Base-by-base conservation (phyloP, 2,329 filamentous ascomycete species). In the Paraconiothyrium brasiliense region DNA sequence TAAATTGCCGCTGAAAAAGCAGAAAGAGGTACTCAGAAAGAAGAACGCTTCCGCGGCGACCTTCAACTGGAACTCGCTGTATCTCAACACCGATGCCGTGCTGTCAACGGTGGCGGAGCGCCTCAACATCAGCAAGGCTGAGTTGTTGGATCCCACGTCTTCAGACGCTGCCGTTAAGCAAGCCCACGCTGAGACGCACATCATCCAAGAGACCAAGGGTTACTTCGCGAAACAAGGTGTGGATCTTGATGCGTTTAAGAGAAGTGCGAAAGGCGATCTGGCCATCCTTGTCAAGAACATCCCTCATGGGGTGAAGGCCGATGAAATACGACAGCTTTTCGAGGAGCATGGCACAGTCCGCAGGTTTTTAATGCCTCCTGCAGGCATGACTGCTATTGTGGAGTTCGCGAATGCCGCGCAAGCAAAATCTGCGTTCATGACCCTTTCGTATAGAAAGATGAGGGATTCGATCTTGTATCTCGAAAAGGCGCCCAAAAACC, bases 51-150 rank as follows among this genome's bases (percentile, higher is more conserved):
- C 91, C 9, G 90, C 89, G 34, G 88, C 86, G 52, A 89, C 87
- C 1, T 98, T 98, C 81, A 97, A 94, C 77, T 99, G 95, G 95
- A 99, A 99, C 82, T 94, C 94, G n/a, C 84, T 99, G n/a, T 99
- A 95, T 79, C 96, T 99, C 92, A 97, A 91, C 79, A 91, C 84
- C 44, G 94, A 99, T 82, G 92, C 95, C 54, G 93, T 99, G 56
- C 94, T 97, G 80, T 89, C 92, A 52, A 96, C 94, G 6, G 88
- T 97, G 63, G 93, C 95, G 51, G 88, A 90, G 74, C 90, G 94
- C 57, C 85, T 99, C 60, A 94, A 94, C 50, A 87, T 99, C 60
- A 90, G 91, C 58, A 99, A 99, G 82, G 90, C 93, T 11, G 93
- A 97, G 71, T 81, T 99, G 60, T 85, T 99, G 49, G 94, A 99